Percentiles rank a stretch among this genome's conserved stretches.
Evolutionary conservation across 768 basidiomycete species (phyloP).

Genomic region (Lactifluus volemus): DNA sequence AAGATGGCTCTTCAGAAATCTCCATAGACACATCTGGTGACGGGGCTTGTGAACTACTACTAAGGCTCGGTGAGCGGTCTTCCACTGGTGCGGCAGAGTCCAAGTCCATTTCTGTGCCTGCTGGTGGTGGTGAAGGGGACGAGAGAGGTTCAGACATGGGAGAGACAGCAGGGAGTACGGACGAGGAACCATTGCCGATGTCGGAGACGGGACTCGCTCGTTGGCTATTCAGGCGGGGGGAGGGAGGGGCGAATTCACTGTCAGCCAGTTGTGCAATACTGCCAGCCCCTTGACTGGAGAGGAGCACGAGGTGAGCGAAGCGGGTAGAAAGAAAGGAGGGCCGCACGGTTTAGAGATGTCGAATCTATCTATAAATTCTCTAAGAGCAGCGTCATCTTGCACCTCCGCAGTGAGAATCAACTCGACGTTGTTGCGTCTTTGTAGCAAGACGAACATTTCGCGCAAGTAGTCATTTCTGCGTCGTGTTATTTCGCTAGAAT

Average conservation of each 20-base stretch:
- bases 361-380: conserved; percentile 46
- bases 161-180: conserved; percentile 13
- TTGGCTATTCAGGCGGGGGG: conserved; percentile 7
- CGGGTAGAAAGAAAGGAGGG: not conserved
- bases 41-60: not conserved
- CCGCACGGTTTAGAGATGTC: conserved; percentile 45
- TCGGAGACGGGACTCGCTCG: conserved; percentile 4
- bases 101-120: not conserved
- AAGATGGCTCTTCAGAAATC: conserved; percentile 1
- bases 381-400: conserved; percentile 33
- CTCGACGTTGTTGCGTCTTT: conserved; percentile 40
- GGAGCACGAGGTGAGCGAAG: conserved; percentile 2
- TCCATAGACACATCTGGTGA: conserved; percentile 8
- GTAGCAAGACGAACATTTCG: conserved; percentile 63
- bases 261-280: conserved; percentile 23
- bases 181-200: not conserved
- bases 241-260: conserved; percentile 20
- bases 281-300: conserved; percentile 29
- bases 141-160: conserved; percentile 21
- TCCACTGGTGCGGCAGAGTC: not conserved
- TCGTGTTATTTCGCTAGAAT: conserved; percentile 46
- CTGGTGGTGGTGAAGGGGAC: conserved; percentile 15
- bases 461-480: conserved; percentile 63
- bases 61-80: not conserved
- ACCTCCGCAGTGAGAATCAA: conserved; percentile 33